Evolutionary conservation across 129 eudicot genomes (phyloP).

Genomic region (Tanacetum coccineum): DNA sequence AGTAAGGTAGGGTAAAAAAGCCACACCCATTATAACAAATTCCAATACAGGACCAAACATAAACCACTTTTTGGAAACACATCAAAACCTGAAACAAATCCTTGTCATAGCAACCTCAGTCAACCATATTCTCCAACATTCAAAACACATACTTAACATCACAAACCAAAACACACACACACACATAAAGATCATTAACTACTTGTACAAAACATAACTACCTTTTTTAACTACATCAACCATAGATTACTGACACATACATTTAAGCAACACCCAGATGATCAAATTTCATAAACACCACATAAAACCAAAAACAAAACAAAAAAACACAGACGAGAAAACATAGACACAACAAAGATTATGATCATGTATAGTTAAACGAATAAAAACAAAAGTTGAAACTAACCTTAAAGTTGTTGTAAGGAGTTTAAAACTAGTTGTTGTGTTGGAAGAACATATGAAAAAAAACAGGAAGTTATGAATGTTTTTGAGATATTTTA

Average conservation of each 20-base stretch:
- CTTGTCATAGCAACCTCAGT: constrained; percentile 9
- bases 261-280: background rate
- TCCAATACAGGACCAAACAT: constrained; percentile 15
- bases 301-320: background rate
- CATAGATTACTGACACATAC: background rate
- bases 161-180: background rate
- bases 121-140: constrained; percentile 15
- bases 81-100: constrained; percentile 20
- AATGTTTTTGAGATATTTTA: too few species aligned
- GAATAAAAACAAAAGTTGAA: background rate
- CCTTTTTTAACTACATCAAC: too few species aligned
- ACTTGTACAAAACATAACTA: background rate
- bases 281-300: background rate
- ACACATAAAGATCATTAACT: background rate
- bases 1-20: background rate
- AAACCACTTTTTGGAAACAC: constrained; percentile 20
- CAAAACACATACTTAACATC: constrained; percentile 12
- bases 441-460: too few species aligned
- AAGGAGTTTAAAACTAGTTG: background rate
- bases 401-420: constrained; percentile 17
- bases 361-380: background rate
- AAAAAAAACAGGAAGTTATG: background rate
- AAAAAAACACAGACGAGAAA: too few species aligned
- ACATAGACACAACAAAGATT: background rate
- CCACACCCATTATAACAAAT: background rate